A percentile compares a stretch with the other conserved stretches of the same genome.
Evolutionary conservation across 2,329 filamentous ascomycete species (phyloP).

Genomic region (Venturia carpophila): DNA sequence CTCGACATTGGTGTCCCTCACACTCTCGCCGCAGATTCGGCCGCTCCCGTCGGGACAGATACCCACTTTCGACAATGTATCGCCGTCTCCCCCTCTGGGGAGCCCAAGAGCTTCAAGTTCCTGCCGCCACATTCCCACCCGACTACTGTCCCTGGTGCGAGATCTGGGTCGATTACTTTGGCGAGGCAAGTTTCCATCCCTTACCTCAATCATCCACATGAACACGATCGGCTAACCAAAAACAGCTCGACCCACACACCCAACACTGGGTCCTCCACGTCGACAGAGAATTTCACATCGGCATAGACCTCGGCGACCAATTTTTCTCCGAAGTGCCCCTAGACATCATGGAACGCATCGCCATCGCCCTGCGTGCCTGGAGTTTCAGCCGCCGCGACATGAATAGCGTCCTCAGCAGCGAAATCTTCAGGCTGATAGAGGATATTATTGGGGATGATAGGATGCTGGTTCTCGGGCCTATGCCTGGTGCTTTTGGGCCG

Average conservation of each 20-base stretch:
- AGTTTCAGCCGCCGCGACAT: background rate
- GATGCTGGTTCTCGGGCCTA: background rate
- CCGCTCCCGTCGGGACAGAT: background rate
- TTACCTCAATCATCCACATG: background rate
- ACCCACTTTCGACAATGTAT: background rate
- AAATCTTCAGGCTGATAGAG: background rate
- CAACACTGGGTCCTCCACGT: background rate
- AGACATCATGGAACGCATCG: background rate
- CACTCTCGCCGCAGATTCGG: background rate
- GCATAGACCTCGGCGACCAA: background rate
- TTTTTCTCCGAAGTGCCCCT: background rate
- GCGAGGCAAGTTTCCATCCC: no score
- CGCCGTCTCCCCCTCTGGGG: background rate
- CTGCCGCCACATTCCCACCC: background rate
- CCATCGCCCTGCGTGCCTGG: background rate
- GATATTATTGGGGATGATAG: background rate
- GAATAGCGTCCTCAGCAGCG: background rate
- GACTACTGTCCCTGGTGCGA: background rate
- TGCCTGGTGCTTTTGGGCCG: no score
- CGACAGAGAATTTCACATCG: background rate
- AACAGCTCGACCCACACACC: background rate
- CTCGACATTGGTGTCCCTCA: background rate
- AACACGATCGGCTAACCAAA: background rate
- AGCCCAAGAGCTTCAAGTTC: no score
- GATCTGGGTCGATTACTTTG: no score